Base-by-base conservation (phyloP, 2,329 filamentous ascomycete species). In the Penicillium rolfsii region DNA sequence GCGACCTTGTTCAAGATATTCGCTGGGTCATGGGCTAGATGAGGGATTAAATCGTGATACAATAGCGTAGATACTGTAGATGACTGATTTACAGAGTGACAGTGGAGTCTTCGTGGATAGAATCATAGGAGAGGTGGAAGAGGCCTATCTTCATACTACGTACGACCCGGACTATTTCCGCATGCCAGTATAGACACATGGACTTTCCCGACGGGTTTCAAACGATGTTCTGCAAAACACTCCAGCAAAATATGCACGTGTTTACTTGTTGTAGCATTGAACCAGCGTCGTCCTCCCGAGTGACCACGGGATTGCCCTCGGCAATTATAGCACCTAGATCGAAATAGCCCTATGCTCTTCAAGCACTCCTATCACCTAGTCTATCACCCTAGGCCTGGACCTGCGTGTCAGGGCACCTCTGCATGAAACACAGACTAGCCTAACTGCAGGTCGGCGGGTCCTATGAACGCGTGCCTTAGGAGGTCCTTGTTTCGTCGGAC, bases 91-190 rank as follows among this genome's bases (percentile, higher is more conserved):
- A 3, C 8, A 4, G 12, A 19, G 26, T 22, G 3, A 16, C 9
- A 52, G 35, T 52, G 58, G 54, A 45, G 50, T 54, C 40, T 56
- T 53, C 14, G 19, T 22, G 30, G 48, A 57, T 45, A 40, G 54
- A 33, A 30, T 30, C 28, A 30, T 30, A 30, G 28, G 30, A 33
- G 9, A 11, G 30, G 8, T 11, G 9, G 30, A 11, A 30, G 28
- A 52, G 38, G 38, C 19, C 14, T 14, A 43, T 16, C 46, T 36
- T 36, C 12, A 6, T 14, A 30, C 5, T 30, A 11, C 7, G 16
- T 30, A 11, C 7, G 16, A 16, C 38, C 12, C 14, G 9, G 24
- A 22, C 55, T 28, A 43, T n/a, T n/a, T n/a, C 19, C 4, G 3
- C 9, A 35, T 16, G 19, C 46, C 26, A 12, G 28, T 4, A 22